Percentiles rank a stretch among this genome's conserved stretches.
phyloP scores from a whole-genome alignment of 2,329 filamentous ascomycete species.

The Hyphodiscus sp. region DNA sequence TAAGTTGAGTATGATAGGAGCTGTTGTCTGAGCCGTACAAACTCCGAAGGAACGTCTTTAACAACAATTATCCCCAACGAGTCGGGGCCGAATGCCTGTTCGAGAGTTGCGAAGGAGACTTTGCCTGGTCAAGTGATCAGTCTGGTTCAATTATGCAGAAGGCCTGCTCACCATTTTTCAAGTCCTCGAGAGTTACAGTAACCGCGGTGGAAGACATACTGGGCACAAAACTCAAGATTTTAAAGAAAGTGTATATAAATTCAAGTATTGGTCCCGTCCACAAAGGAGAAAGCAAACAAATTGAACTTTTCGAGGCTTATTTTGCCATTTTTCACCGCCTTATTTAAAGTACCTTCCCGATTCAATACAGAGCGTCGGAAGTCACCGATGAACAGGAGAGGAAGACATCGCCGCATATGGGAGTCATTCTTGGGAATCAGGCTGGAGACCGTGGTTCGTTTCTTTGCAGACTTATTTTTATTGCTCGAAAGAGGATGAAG shows the following conservation, averaged over 20 bases:
- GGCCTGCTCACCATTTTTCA: conserved; percentile 44
- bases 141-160: background rate
- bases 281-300: too few relatives aligned
- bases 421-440: too few relatives aligned
- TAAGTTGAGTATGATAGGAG: conserved; percentile 85
- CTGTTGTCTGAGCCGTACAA: conserved; percentile 62
- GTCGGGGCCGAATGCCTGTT: conserved; percentile 80
- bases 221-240: background rate
- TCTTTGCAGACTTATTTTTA: too few relatives aligned
- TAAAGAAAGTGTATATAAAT: background rate
- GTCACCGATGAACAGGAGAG: too few relatives aligned
- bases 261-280: background rate
- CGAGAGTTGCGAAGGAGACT: conserved; percentile 61
- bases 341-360: too few relatives aligned
- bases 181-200: conserved; percentile 55
- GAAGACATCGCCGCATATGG: too few relatives aligned
- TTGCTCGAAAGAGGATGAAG: too few relatives aligned
- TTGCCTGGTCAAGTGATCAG: conserved; percentile 41
- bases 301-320: too few relatives aligned
- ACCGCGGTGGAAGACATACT: conserved; percentile 25
- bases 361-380: too few relatives aligned
- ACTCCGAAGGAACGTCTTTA: conserved; percentile 70
- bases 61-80: conserved; percentile 94
- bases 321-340: too few relatives aligned
- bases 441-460: too few relatives aligned